These are phyloP conservation scores for Volvox carteri DNA, from an alignment of 163 green algal species.

Conservation along the genomic window DNA sequence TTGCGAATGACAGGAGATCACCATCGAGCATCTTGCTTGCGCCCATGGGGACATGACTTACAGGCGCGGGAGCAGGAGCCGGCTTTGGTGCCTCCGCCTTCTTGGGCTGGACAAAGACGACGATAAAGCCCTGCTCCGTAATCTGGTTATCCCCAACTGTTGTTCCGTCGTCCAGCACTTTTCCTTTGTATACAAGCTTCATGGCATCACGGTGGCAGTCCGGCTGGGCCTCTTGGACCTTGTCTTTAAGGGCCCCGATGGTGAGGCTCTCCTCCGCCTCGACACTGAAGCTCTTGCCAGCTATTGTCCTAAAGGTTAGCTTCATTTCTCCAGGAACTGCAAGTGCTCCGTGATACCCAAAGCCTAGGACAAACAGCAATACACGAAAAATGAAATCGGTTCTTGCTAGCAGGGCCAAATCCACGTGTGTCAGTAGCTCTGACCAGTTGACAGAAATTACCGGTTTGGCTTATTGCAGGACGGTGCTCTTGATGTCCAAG, in stretches of 20 bases:
- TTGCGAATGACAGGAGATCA: no score
- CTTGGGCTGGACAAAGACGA: conserved; percentile 89
- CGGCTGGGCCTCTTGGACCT: conserved; percentile 80
- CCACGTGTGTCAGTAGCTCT: background rate
- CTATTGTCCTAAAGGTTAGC: conserved; percentile 92
- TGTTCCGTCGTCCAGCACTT: conserved; percentile 82
- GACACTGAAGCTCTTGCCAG: conserved; percentile 86
- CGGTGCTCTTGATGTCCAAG: background rate
- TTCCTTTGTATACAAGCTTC: conserved; percentile 92
- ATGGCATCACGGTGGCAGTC: conserved; percentile 71
- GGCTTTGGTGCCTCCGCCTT: conserved; percentile 48
- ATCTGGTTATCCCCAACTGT: conserved; percentile 85
- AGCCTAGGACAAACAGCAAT: no score
- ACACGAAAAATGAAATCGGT: no score
- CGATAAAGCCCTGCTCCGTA: conserved; percentile 90
- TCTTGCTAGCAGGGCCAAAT: no score
- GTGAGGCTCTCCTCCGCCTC: conserved; percentile 80
- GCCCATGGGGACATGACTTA: no score
- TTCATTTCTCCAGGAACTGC: conserved; percentile 77
- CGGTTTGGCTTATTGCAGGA: background rate
- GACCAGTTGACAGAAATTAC: background rate
- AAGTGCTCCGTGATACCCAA: background rate
- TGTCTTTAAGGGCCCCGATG: conserved; percentile 87
- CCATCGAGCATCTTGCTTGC: no score
- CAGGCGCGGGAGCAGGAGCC: conserved; percentile 34